A percentile compares a stretch with the other conserved stretches of the same genome.
Evolutionary conservation across 306 rosid genomes (phyloP).

Genomic region (Gastrolobium villosum): DNA sequence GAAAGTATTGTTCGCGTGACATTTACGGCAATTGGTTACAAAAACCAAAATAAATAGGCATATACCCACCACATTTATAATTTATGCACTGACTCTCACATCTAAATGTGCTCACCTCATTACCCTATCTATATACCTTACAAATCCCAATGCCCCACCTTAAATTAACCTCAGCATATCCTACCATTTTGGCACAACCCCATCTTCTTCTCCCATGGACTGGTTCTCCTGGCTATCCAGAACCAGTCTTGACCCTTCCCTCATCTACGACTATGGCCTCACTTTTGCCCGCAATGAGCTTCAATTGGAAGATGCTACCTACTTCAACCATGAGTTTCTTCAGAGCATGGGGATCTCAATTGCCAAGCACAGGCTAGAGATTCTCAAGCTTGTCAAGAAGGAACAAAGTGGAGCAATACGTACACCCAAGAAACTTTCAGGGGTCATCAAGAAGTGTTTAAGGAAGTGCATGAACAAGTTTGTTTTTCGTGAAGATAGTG

Average conservation of each 20-base stretch:
- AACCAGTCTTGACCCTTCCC: constrained; percentile 73
- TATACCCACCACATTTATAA: constrained; percentile 64
- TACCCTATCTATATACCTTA: constrained; percentile 45
- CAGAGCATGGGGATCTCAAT: constrained; percentile 89
- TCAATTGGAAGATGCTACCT: constrained; percentile 61
- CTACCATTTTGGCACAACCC: constrained; percentile 27
- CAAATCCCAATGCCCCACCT: constrained; percentile 39
- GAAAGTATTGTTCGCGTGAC: no score
- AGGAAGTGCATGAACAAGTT: constrained; percentile 63
- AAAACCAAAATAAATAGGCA: constrained; percentile 44
- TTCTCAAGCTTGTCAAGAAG: constrained; percentile 81
- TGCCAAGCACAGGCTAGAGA: constrained; percentile 92
- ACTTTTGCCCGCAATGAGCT: constrained; percentile 77
- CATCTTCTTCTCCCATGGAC: constrained; percentile 65
- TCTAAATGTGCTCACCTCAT: constrained; percentile 39
- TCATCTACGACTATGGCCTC: constrained; percentile 79
- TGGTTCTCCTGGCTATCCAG: constrained; percentile 97
- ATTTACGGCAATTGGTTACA: no score
- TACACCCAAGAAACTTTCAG: constrained; percentile 51
- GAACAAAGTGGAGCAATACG: constrained; percentile 34
- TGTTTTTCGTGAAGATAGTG: constrained; percentile 41
- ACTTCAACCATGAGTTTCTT: constrained; percentile 87
- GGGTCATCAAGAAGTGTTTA: constrained; percentile 62
- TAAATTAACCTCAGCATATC: constrained; percentile 35
- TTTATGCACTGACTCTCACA: constrained; percentile 13